Base-by-base conservation (phyloP, 176 grass and related monocot genomes). In the Carex myosuroides region DNA sequence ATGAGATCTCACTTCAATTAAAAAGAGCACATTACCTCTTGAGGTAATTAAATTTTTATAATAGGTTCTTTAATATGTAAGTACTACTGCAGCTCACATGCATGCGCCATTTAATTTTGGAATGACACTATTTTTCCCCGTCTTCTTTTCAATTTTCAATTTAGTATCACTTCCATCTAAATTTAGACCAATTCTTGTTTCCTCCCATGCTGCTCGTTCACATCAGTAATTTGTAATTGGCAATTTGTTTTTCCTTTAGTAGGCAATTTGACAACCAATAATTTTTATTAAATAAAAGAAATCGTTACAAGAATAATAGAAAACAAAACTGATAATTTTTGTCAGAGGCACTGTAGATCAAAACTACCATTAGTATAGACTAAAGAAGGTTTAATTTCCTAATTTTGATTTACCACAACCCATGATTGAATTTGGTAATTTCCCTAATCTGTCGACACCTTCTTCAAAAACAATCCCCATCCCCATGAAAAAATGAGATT, bases 401-500 rank as follows among this genome's bases (percentile, higher is more conserved):
- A 85, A 60, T 39, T 81, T 97, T 72, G 60, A 81, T 16, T 57
- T 62, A n/a, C 83, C 88, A 12, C 94, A 94, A 0, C 92, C 92
- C 90, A 89, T 94, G 70, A 97, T 92, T 50, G 88, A 71, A 42
- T 9, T 2, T 0, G 92, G 90, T 1, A 97, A 89, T 20, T 67
- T 8, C 0, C 62, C 85, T 3, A 97, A 68, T 33, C 54, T 89
- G 0, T 94, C 87, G 5, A 92, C 67, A 4, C 92, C 92, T 50
- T 92, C 94, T 85, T 92, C 94, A 26, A 97, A 97, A 85, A 78
- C 92, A 32, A 97, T 5, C 9, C 94, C 88, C 94, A 94, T 92
- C 0, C 94, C 94, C 92, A 97, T 91, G 68, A 91, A 92, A 81
- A 97, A 92, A 79, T 97, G 94, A 0, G 92, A 56, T 83, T 97